A percentile compares a stretch with the other conserved stretches of the same genome.
These are phyloP conservation scores for Sphaerobolus stellatus DNA, from an alignment of 1,284 basidiomycete genomes.

Conservation along the genomic window DNA sequence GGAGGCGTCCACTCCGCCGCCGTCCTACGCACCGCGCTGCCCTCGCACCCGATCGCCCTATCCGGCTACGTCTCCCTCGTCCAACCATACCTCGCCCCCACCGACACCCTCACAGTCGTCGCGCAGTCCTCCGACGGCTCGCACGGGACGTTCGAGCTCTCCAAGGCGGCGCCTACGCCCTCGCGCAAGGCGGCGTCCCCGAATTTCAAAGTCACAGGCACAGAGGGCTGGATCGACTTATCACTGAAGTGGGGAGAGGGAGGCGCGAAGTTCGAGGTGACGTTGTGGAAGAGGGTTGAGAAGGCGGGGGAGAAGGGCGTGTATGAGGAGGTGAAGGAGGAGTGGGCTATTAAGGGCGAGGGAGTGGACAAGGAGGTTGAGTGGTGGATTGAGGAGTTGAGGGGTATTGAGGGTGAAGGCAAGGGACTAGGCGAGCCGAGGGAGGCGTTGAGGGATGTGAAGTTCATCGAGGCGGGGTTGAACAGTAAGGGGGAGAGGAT, in stretches of 20 bases:
- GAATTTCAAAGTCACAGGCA: conserved; percentile 61
- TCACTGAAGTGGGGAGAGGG: no score
- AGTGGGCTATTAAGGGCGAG: no score
- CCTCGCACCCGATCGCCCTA: conserved; percentile 48
- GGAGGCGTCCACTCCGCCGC: conserved; percentile 69
- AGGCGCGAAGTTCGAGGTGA: no score
- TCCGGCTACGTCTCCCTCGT: conserved; percentile 68
- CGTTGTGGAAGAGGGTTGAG: no score
- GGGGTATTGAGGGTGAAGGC: no score
- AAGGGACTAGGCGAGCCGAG: conserved; percentile 58
- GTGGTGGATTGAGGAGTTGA: no score
- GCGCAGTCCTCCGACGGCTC: conserved; percentile 51
- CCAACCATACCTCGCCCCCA: conserved; percentile 66
- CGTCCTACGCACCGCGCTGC: conserved; percentile 60
- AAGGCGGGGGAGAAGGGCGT: no score
- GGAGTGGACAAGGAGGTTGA: no score
- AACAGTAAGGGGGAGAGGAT: conserved; percentile 63
- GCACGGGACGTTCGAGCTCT: conserved; percentile 59
- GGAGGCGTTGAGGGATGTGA: conserved; percentile 68
- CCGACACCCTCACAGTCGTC: conserved; percentile 67
- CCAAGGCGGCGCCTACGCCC: conserved; percentile 52
- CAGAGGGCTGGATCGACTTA: conserved; percentile 63
- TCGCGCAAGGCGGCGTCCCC: conserved; percentile 34
- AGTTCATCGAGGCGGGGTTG: conserved; percentile 75
- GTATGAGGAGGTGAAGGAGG: no score